phyloP scores from a whole-genome alignment of 768 basidiomycete genomes.

The Melanogaster broomeanus region DNA sequence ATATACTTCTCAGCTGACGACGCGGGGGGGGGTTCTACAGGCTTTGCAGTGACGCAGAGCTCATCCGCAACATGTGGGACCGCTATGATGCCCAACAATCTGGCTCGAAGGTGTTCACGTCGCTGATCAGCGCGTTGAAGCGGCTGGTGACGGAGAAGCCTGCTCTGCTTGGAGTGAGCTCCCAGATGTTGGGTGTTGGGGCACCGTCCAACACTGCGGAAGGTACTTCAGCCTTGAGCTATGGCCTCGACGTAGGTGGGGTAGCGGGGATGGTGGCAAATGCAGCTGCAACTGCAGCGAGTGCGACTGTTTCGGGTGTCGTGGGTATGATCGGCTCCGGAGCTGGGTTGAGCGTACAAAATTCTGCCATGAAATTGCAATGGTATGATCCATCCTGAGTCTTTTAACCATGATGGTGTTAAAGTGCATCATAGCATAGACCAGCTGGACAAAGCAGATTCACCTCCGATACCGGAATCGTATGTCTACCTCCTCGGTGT shows the following conservation, averaged over 20 bases:
- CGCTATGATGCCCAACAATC: slow-evolving; percentile 66
- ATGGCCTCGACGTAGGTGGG: slow-evolving; percentile 62
- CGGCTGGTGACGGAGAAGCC: slow-evolving; percentile 90
- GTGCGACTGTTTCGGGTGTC: slow-evolving; percentile 80
- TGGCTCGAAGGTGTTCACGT: slow-evolving; percentile 71
- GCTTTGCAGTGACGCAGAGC: slow-evolving; percentile 76
- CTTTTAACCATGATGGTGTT: neutral
- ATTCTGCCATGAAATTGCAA: slow-evolving; percentile 85
- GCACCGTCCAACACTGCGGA: slow-evolving; percentile 40
- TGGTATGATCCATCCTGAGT: slow-evolving; percentile 55
- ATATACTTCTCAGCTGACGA: slow-evolving; percentile 1
- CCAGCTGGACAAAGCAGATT: slow-evolving; percentile 96
- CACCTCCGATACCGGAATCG: slow-evolving; percentile 89
- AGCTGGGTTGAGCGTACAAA: slow-evolving; percentile 69
- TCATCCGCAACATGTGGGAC: slow-evolving; percentile 78
- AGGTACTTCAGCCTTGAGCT: slow-evolving; percentile 27
- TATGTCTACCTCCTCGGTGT: slow-evolving; percentile 92
- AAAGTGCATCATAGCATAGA: slow-evolving; percentile 69
- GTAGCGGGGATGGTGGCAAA: slow-evolving; percentile 84
- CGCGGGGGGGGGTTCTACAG: slow-evolving; percentile 39
- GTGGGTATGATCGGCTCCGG: slow-evolving; percentile 82
- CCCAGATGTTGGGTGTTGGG: slow-evolving; percentile 84
- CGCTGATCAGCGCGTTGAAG: slow-evolving; percentile 81
- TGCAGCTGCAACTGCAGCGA: slow-evolving; percentile 80
- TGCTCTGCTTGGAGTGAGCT: slow-evolving; percentile 70